phyloP scores from a whole-genome alignment of 371 early-diverging fungal genomes.

The Rhizopus arrhizus region DNA sequence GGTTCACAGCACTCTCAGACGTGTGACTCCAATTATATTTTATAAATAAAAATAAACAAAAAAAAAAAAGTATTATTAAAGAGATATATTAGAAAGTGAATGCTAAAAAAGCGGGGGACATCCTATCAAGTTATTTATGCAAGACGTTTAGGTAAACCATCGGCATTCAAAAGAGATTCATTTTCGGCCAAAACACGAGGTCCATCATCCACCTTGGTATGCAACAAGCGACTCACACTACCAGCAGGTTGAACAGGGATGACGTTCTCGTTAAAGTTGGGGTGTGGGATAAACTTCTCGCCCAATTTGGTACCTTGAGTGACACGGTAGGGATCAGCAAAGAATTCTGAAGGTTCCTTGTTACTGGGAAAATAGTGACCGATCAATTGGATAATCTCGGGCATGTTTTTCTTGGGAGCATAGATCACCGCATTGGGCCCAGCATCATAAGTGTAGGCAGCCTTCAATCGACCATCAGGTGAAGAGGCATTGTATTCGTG shows the following conservation, averaged over 20 bases:
- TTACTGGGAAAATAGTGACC: conserved; percentile 82
- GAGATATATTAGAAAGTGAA: too few relatives aligned
- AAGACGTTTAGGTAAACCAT: conserved; percentile 57
- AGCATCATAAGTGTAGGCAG: conserved; percentile 95
- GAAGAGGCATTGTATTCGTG: conserved; percentile 81
- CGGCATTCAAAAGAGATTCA: conserved; percentile 63
- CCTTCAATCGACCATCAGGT: conserved; percentile 63
- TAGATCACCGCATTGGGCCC: conserved; percentile 99
- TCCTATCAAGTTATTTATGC: conserved; percentile 18
- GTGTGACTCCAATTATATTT: too few relatives aligned
- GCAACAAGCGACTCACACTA: conserved; percentile 84
- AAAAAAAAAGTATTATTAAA: too few relatives aligned
- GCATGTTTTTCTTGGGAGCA: conserved; percentile 76
- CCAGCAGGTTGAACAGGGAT: conserved; percentile 70
- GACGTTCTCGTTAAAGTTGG: conserved; percentile 56
- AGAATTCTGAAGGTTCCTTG: conserved; percentile 50
- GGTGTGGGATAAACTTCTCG: conserved; percentile 53
- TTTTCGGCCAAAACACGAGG: conserved; percentile 74
- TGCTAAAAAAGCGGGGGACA: too few relatives aligned
- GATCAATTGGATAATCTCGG: conserved; percentile 81
- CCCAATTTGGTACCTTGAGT: conserved; percentile 32
- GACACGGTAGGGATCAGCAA: conserved; percentile 65
- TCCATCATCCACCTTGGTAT: conserved; percentile 91
- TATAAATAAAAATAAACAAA: too few relatives aligned
- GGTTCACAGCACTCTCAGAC: too few relatives aligned